Conservation (phyloP, 805 yeast species). For the Cyberlindnera xishuangbannaensis region DNA sequence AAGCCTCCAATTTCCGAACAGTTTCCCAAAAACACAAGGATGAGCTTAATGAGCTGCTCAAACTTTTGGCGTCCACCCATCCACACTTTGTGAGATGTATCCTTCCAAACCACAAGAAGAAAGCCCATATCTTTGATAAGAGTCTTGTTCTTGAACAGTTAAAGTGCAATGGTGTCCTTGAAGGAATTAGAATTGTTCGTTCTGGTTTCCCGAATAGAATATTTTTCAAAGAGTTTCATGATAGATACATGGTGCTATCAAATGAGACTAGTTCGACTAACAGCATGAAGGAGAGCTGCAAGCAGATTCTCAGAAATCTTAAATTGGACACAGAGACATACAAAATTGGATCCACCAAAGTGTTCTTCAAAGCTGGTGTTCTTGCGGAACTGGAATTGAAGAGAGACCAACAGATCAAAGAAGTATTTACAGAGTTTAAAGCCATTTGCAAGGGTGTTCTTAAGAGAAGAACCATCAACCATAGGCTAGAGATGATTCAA, state of each 20-base stretch:
- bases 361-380: slow-evolving; percentile 95
- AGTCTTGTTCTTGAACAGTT: slow-evolving; percentile 78
- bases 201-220: slow-evolving; percentile 96
- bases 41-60: slow-evolving; percentile 67
- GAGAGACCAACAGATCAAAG: slow-evolving; percentile 59
- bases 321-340: slow-evolving; percentile 69
- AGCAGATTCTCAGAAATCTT: slow-evolving; percentile 56
- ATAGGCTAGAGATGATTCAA: slow-evolving; percentile 51
- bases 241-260: slow-evolving; percentile 67
- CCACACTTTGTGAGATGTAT: slow-evolving; percentile 98
- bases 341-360: slow-evolving; percentile 89
- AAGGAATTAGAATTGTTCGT: slow-evolving; percentile 95
- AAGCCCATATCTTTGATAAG: slow-evolving; percentile 67
- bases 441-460: slow-evolving; percentile 59
- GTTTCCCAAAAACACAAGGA: slow-evolving; percentile 87
- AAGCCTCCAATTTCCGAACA: slow-evolving; percentile 51
- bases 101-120: slow-evolving; percentile 76
- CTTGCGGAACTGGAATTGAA: slow-evolving; percentile 79
- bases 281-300: slow-evolving; percentile 63
- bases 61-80: slow-evolving; percentile 69
- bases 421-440: slow-evolving; percentile 56
- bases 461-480: slow-evolving; percentile 42
- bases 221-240: slow-evolving; percentile 72
- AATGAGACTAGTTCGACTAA: slow-evolving; percentile 36
- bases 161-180: slow-evolving; percentile 95